Percentiles rank a stretch among this genome's conserved stretches.
Evolutionary conservation across 2,329 filamentous ascomycete species (phyloP).

Genomic region (Talaromyces sp.): DNA sequence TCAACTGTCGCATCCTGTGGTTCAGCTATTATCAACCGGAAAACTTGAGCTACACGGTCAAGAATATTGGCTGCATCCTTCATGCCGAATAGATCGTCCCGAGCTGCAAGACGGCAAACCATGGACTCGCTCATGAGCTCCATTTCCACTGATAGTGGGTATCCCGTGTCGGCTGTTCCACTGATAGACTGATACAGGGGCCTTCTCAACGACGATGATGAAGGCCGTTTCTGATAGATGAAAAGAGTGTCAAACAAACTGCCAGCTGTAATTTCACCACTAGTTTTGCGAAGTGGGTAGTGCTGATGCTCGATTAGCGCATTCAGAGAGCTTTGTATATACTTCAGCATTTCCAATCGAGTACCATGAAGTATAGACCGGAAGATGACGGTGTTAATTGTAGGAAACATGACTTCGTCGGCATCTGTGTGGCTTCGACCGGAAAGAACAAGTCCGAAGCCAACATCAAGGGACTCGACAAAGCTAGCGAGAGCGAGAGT

Average conservation of each 20-base stretch:
- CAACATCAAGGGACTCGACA: conserved; percentile 65
- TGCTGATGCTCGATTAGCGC: conserved; percentile 69
- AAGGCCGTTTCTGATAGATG: conserved; percentile 59
- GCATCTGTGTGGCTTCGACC: conserved; percentile 73
- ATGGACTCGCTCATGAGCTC: conserved; percentile 58
- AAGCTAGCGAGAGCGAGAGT: conserved; percentile 64
- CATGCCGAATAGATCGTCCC: conserved; percentile 52
- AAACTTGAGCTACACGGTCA: conserved; percentile 55
- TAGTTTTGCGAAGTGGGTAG: conserved; percentile 70
- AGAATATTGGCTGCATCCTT: conserved; percentile 53
- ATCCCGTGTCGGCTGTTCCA: conserved; percentile 68
- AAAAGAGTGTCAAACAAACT: conserved; percentile 63
- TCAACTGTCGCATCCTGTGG: conserved; percentile 53
- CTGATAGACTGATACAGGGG: conserved; percentile 61
- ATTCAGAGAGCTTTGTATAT: conserved; percentile 68
- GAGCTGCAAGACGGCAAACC: conserved; percentile 70
- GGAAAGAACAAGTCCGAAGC: conserved; percentile 78
- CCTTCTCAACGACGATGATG: conserved; percentile 24
- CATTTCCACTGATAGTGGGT: conserved; percentile 77
- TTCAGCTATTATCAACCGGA: conserved; percentile 54
- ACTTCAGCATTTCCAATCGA: conserved; percentile 60
- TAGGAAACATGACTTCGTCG: conserved; percentile 72
- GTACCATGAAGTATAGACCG: conserved; percentile 70
- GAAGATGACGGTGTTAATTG: conserved; percentile 85
- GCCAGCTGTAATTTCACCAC: conserved; percentile 47